Conservation (phyloP, 2,329 filamentous ascomycete species). For the Hortaea sp. region DNA sequence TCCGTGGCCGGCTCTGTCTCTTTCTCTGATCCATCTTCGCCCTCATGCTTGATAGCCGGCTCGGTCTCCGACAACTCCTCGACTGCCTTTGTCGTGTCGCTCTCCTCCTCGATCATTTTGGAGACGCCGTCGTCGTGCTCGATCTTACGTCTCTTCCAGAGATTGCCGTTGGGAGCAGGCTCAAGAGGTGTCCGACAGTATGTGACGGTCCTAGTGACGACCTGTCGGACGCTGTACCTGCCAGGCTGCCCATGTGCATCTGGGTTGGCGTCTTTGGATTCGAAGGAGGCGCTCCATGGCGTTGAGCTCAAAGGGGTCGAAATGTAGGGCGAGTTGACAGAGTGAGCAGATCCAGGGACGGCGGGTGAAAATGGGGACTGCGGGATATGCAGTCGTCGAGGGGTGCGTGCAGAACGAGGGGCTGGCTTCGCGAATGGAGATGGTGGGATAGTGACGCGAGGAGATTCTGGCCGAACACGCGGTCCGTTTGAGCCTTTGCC, state of each 20-base stretch:
- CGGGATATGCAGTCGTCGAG: slow-evolving; percentile 63
- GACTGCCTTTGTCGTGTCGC: slow-evolving; percentile 5
- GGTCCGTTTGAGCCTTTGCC: slow-evolving; percentile 9
- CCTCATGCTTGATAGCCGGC: slow-evolving; percentile 15
- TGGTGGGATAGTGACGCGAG: slow-evolving; percentile 34
- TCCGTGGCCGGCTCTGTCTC: not conserved
- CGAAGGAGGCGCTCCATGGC: slow-evolving; percentile 36
- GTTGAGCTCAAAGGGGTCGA: slow-evolving; percentile 24
- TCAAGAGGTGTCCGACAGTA: slow-evolving; percentile 58
- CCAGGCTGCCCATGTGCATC: slow-evolving; percentile 20
- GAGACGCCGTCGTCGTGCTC: slow-evolving; percentile 24
- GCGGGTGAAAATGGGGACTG: slow-evolving; percentile 59
- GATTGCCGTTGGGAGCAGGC: slow-evolving; percentile 73
- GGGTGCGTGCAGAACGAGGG: slow-evolving; percentile 50
- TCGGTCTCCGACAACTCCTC: slow-evolving; percentile 6
- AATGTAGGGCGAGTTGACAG: slow-evolving; percentile 62
- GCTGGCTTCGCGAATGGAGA: slow-evolving; percentile 41
- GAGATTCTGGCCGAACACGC: slow-evolving; percentile 22
- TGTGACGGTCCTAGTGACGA: slow-evolving; percentile 63
- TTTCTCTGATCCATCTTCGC: slow-evolving; percentile 1
- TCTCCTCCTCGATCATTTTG: not conserved
- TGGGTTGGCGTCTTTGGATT: slow-evolving; percentile 58
- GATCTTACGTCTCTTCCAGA: slow-evolving; percentile 61
- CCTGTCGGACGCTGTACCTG: slow-evolving; percentile 66
- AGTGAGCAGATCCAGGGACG: slow-evolving; percentile 14